phyloP scores from a whole-genome alignment of 371 early-diverging fungal species.

The Apophysomyces elegans region DNA sequence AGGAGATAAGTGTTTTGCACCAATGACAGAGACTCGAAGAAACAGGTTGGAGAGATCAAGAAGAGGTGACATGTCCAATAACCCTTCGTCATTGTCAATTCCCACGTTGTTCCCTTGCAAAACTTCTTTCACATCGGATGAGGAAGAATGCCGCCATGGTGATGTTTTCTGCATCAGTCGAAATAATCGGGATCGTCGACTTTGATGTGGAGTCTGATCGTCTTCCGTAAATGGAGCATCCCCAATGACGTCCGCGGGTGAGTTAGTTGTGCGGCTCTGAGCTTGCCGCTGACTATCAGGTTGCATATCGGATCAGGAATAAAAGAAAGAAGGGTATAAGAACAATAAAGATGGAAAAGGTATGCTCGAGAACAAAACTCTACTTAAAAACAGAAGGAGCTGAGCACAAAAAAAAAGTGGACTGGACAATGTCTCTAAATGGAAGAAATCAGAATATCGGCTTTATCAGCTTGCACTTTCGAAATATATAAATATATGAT shows the following conservation, averaged over 20 bases:
- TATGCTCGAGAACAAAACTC: background rate
- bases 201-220: conserved; percentile 3
- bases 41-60: conserved; percentile 24
- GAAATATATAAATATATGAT: background rate
- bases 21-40: conserved; percentile 34
- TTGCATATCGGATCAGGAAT: background rate
- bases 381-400: conserved; percentile 2
- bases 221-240: conserved; percentile 2
- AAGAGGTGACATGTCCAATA: background rate
- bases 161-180: conserved; percentile 3
- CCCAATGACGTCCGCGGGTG: background rate
- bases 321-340: conserved; percentile 7
- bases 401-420: background rate
- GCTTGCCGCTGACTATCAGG: conserved; percentile 1
- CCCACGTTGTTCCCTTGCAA: background rate
- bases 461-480: background rate
- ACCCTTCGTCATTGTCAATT: background rate
- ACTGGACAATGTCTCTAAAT: background rate
- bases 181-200: background rate
- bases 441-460: background rate
- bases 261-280: background rate
- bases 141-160: background rate
- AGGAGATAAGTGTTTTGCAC: conserved; percentile 31
- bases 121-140: background rate
- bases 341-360: conserved; percentile 3